Conservation (phyloP, 1,139 yeast genomes). For the Suhomyces coccinellae region DNA sequence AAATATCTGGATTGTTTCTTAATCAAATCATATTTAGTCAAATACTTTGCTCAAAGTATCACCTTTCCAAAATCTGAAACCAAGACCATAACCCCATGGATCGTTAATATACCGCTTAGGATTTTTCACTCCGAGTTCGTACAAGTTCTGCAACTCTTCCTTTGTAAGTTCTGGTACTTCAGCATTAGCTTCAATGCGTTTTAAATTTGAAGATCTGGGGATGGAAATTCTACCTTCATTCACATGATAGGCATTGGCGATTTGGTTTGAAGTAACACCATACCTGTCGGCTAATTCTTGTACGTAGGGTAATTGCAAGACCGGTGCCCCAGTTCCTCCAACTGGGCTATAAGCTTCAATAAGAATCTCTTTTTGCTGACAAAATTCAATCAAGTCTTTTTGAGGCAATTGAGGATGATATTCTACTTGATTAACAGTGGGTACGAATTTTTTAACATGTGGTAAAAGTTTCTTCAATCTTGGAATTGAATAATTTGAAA, state of each 20-base stretch:
- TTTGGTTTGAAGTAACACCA: constrained; percentile 33
- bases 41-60: constrained; percentile 22
- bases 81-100: constrained; percentile 41
- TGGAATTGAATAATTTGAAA: constrained; percentile 34
- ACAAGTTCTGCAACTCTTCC: constrained; percentile 45
- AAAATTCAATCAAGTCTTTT: constrained; percentile 33
- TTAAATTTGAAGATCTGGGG: constrained; percentile 41
- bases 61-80: constrained; percentile 41
- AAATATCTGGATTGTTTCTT: neutral
- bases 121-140: constrained; percentile 42
- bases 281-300: constrained; percentile 34
- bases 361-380: constrained; percentile 25
- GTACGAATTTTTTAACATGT: constrained; percentile 26
- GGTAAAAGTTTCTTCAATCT: constrained; percentile 31
- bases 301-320: constrained; percentile 35
- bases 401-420: constrained; percentile 44
- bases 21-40: constrained; percentile 2
- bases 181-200: constrained; percentile 32
- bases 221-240: constrained; percentile 33
- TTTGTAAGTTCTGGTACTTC: constrained; percentile 40
- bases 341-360: constrained; percentile 39
- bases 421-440: constrained; percentile 40
- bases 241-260: constrained; percentile 41
- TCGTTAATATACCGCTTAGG: constrained; percentile 41
- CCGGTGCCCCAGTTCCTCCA: constrained; percentile 39